Conservation (phyloP, 371 early-diverging fungal genomes). For the Dichotomocladium elegans region DNA sequence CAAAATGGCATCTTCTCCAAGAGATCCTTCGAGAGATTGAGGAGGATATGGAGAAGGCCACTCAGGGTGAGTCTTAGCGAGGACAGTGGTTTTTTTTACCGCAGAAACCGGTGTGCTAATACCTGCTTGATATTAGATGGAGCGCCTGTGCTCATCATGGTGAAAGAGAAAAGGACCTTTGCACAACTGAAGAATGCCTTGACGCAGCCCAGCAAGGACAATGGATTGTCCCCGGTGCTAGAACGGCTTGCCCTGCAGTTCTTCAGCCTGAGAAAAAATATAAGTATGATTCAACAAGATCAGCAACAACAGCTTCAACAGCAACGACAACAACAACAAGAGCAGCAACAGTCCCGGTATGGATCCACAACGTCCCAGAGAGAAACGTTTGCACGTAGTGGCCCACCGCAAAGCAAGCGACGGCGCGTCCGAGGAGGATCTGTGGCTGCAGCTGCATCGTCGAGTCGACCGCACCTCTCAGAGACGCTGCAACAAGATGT, state of each 20-base stretch:
- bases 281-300: slow-evolving; percentile 33
- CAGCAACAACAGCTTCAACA: neutral
- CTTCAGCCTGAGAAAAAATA: slow-evolving; percentile 62
- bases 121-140: neutral
- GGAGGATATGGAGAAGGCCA: slow-evolving; percentile 36
- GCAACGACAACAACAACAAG: neutral
- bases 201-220: slow-evolving; percentile 14
- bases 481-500: slow-evolving; percentile 28
- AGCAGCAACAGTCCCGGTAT: neutral
- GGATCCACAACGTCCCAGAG: too few relatives aligned
- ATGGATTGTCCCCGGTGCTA: slow-evolving; percentile 33
- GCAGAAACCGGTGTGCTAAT: neutral
- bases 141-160: slow-evolving; percentile 66
- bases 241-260: slow-evolving; percentile 51
- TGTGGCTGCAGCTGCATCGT: slow-evolving; percentile 28
- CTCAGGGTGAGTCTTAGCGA: slow-evolving; percentile 21
- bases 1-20: slow-evolving; percentile 83
- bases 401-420: slow-evolving; percentile 68
- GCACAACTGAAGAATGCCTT: slow-evolving; percentile 61
- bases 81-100: neutral
- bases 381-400: slow-evolving; percentile 5
- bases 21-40: slow-evolving; percentile 78
- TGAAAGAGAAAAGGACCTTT: slow-evolving; percentile 64
- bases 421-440: slow-evolving; percentile 76
- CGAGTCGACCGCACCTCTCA: slow-evolving; percentile 14